These are phyloP conservation scores for Yarrowia porcina DNA, from an alignment of 805 yeast species.

Conservation along the genomic window DNA sequence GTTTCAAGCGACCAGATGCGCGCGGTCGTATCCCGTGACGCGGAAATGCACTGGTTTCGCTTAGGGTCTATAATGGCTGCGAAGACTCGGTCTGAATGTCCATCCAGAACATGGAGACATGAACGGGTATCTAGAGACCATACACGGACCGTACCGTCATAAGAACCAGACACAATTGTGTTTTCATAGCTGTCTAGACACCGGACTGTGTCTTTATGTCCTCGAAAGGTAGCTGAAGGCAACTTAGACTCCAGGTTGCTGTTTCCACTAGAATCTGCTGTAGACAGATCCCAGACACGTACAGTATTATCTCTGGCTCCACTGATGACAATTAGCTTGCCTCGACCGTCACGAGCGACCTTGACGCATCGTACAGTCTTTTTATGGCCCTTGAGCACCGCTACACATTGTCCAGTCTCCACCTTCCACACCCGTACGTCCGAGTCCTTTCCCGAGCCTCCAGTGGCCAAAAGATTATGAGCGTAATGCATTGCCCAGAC, in stretches of 20 bases:
- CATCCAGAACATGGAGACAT: slow-evolving; percentile 40
- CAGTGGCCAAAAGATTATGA: slow-evolving; percentile 86
- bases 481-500: slow-evolving; percentile 94
- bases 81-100: slow-evolving; percentile 12
- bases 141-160: slow-evolving; percentile 52
- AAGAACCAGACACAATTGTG: slow-evolving; percentile 49
- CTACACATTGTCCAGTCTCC: slow-evolving; percentile 75
- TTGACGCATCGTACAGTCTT: slow-evolving; percentile 60
- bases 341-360: slow-evolving; percentile 37
- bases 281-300: slow-evolving; percentile 21
- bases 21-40: slow-evolving; percentile 81
- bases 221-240: slow-evolving; percentile 48
- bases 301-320: slow-evolving; percentile 25
- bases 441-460: slow-evolving; percentile 95
- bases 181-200: slow-evolving; percentile 57
- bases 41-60: background rate
- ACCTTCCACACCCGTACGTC: slow-evolving; percentile 99
- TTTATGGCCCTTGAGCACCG: slow-evolving; percentile 76
- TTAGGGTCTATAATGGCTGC: slow-evolving; percentile 9
- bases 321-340: slow-evolving; percentile 47
- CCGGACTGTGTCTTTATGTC: slow-evolving; percentile 50
- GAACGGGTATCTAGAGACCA: slow-evolving; percentile 61
- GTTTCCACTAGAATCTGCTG: slow-evolving; percentile 6
- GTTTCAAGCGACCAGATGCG: slow-evolving; percentile 95
- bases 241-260: slow-evolving; percentile 7